phyloP scores from a whole-genome alignment of 169 alveolate species.

The Plasmodium reichenowi region DNA sequence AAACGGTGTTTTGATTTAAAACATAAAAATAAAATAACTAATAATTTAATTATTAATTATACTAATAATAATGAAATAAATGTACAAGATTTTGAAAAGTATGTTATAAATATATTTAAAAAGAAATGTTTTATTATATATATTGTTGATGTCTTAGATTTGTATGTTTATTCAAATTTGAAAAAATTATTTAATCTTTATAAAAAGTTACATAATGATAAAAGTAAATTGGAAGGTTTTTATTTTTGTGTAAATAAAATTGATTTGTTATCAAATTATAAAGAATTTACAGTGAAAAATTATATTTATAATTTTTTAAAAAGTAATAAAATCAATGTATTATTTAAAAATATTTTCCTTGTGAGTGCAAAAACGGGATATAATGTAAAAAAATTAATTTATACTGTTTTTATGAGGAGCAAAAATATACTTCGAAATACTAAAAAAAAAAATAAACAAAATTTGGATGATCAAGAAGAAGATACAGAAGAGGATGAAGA shows the following conservation, averaged over 20 bases:
- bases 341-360: slow-evolving; percentile 61
- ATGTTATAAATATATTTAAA: slow-evolving; percentile 74
- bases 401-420: slow-evolving; percentile 35
- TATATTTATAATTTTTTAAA: slow-evolving; percentile 52
- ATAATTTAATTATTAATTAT: slow-evolving; percentile 57
- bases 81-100: slow-evolving; percentile 76
- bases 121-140: slow-evolving; percentile 71
- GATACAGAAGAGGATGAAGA: background rate
- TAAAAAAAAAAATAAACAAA: slow-evolving; percentile 11
- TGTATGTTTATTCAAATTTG: slow-evolving; percentile 71
- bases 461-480: too few species aligned
- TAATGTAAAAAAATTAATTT: slow-evolving; percentile 63
- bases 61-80: slow-evolving; percentile 67
- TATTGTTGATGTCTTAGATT: slow-evolving; percentile 71
- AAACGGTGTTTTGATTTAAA: slow-evolving; percentile 70
- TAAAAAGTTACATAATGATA: slow-evolving; percentile 42
- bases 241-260: slow-evolving; percentile 74
- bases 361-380: slow-evolving; percentile 76
- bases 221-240: slow-evolving; percentile 65
- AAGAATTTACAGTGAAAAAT: slow-evolving; percentile 70
- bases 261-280: slow-evolving; percentile 28
- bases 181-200: slow-evolving; percentile 37
- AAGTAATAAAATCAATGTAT: slow-evolving; percentile 52
- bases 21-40: slow-evolving; percentile 49
- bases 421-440: slow-evolving; percentile 5